Conservation (phyloP, 371 early-diverging fungal genomes). For the Apophysomyces ossiformis region DNA sequence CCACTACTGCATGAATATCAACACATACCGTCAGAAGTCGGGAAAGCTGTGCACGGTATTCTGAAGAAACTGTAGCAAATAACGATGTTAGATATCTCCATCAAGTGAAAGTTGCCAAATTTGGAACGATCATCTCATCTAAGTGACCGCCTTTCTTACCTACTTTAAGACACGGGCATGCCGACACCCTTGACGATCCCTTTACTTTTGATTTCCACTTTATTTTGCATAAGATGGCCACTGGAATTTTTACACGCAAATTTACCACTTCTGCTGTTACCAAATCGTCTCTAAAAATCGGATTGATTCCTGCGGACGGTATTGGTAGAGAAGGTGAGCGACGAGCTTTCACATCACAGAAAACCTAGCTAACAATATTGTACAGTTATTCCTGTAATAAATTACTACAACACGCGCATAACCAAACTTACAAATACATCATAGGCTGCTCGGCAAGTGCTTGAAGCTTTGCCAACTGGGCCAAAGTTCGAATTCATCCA, state of each 20-base stretch:
- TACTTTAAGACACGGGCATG: slow-evolving; percentile 4
- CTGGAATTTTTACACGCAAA: slow-evolving; percentile 54
- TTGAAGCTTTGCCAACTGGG: slow-evolving; percentile 71
- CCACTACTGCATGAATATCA: no score
- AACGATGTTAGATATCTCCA: neutral
- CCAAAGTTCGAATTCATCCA: slow-evolving; percentile 77
- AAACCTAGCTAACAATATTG: neutral
- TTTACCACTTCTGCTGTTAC: slow-evolving; percentile 51
- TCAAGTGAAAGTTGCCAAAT: slow-evolving; percentile 8
- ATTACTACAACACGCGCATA: neutral
- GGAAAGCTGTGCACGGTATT: no score
- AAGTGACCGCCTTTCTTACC: slow-evolving; percentile 12
- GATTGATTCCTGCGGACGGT: slow-evolving; percentile 94
- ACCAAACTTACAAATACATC: neutral
- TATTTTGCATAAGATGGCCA: slow-evolving; percentile 35
- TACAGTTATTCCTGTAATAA: slow-evolving; percentile 28
- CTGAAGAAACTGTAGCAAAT: no score
- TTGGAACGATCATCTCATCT: slow-evolving; percentile 18
- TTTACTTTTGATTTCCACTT: neutral
- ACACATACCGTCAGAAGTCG: no score
- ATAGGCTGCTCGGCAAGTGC: slow-evolving; percentile 88
- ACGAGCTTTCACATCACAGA: neutral
- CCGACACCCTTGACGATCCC: neutral
- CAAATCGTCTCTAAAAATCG: slow-evolving; percentile 75
- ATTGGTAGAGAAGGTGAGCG: slow-evolving; percentile 85